Percentiles rank a stretch among this genome's conserved stretches.
Conservation (phyloP, 1,284 basidiomycete species). For the Apiotrichum akiyoshidainum region DNA sequence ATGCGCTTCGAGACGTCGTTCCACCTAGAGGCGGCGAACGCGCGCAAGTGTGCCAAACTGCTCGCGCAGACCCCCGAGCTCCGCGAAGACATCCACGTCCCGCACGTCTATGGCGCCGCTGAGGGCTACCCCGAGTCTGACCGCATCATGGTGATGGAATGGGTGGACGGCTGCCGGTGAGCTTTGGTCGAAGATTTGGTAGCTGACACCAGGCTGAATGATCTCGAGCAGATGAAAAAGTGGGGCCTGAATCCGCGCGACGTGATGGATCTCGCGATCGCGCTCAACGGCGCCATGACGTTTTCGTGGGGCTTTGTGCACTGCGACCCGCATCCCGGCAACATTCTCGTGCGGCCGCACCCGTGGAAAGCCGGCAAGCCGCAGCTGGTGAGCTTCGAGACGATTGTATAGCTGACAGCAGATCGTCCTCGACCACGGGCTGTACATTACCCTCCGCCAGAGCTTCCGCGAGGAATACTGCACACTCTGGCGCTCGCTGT, state of each 20-base stretch:
- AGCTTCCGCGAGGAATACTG: conserved; percentile 70
- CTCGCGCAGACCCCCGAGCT: conserved; percentile 59
- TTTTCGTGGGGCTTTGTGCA: conserved; percentile 86
- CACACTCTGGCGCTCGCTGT: conserved; percentile 71
- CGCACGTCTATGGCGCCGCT: conserved; percentile 67
- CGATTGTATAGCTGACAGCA: conserved; percentile 14
- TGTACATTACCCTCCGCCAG: conserved; percentile 69
- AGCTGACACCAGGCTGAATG: conserved; percentile 58
- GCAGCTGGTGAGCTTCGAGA: conserved; percentile 62
- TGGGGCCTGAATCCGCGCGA: conserved; percentile 55
- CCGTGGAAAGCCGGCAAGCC: conserved; percentile 61
- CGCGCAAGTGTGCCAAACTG: conserved; percentile 44
- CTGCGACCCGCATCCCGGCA: conserved; percentile 64
- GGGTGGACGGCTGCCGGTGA: conserved; percentile 62
- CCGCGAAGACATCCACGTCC: conserved; percentile 69
- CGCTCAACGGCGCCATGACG: conserved; percentile 78
- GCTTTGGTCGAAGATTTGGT: too few relatives aligned
- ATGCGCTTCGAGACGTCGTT: conserved; percentile 79
- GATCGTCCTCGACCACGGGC: conserved; percentile 76
- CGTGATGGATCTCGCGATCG: conserved; percentile 51
- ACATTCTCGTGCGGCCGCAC: conserved; percentile 74
- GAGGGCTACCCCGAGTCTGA: conserved; percentile 59
- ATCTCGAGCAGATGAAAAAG: conserved; percentile 54
- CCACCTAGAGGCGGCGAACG: conserved; percentile 58
- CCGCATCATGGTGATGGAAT: conserved; percentile 79